phyloP scores from a whole-genome alignment of 176 grass and related monocot species.

The Stipa capillata region DNA sequence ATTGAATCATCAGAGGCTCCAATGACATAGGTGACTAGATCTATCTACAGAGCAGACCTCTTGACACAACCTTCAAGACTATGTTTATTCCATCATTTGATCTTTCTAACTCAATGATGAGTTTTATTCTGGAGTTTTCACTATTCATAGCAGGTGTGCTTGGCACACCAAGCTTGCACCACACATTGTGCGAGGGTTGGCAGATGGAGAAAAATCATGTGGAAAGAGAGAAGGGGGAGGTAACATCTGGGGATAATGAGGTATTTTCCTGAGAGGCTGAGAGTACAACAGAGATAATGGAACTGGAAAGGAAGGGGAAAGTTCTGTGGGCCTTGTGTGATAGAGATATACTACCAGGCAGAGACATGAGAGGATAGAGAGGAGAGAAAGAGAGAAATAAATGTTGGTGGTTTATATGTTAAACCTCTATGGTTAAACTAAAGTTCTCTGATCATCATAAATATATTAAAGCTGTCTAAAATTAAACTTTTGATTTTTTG shows the following conservation, averaged over 20 bases:
- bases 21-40: neutral
- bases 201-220: neutral
- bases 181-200: neutral
- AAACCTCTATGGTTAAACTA: too few relatives aligned
- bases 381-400: neutral
- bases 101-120: neutral
- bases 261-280: neutral
- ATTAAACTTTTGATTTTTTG: neutral
- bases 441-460: too few relatives aligned
- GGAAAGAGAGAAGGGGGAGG: neutral
- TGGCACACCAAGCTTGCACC: neutral
- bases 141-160: neutral
- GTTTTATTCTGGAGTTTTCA: neutral
- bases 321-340: conserved; percentile 9
- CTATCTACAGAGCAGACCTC: neutral
- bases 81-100: neutral
- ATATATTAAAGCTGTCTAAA: neutral
- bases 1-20: neutral
- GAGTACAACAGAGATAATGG: neutral
- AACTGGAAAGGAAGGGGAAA: neutral
- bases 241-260: neutral
- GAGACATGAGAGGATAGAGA: neutral
- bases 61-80: neutral
- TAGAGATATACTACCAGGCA: neutral
- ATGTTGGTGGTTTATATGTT: neutral